Base-by-base conservation (phyloP, 129 eudicot genomes). In the Flaveria sonorensis region DNA sequence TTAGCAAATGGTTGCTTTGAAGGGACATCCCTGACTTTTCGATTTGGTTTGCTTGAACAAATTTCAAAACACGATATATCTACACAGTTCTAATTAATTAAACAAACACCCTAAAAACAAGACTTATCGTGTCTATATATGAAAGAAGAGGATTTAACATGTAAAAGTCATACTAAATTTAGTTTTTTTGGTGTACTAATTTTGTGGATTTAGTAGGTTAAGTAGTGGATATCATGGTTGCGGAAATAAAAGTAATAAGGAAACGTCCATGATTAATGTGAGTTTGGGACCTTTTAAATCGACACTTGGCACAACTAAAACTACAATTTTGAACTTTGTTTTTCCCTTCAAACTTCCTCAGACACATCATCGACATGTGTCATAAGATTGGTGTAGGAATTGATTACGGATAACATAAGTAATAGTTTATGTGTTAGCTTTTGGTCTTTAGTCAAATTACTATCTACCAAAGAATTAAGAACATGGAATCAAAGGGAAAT, bases 291-390 rank as follows among this genome's bases (percentile, higher is more conserved):
- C 60, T 8, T 71, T 28, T n/a, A 60, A 42, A 67, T 42, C 10
- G 75, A 80, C 83, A 73, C 75, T 42, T 73, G 84, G 84, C 84
- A 51, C 66, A 67, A 65, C 59, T 28, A 73, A 66, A 56, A 43
- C 79, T 40, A 42, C 62, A 80, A 53, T 18, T 75, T 64, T 24
- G 16, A 14, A 52, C 57, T 65, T 79, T 63, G 66, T 71, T 76
- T 67, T 51, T 20, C 43, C n/a, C 43, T 40, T 64, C 28, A 3
- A 21, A 19, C 40, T 36, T 36, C 40, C 40, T 36, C 40, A 36
- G 1, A 36, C 78, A 72, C 78, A 63, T 79, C 9, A 63, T 79
- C 42, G 70, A 45, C 67, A 80, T 80, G 79, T 80, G 80, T 73
- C 79, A 67, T 55, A 55, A 43, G 63, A 7, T 74, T 50, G 19